phyloP scores from a whole-genome alignment of 352 stramenopile species.

The Discostella stelligera region DNA sequence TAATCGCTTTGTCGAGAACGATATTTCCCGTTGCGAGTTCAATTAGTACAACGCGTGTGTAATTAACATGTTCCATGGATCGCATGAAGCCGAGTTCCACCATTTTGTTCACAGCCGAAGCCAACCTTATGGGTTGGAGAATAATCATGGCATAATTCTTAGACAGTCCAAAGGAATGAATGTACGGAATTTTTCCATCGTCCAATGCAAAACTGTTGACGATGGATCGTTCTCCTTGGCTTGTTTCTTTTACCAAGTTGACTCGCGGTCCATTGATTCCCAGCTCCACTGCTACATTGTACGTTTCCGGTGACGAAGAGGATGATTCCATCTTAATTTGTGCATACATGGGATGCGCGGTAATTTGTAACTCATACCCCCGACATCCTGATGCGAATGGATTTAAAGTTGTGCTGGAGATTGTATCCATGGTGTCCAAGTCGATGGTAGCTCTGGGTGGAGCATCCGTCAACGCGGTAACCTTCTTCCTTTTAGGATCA shows the following conservation, averaged over 20 bases:
- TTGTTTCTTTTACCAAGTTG: constrained; percentile 39
- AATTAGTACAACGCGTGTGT: constrained; percentile 37
- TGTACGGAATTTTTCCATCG: constrained; percentile 44
- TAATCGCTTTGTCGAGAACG: constrained; percentile 31
- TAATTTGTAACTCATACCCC: constrained; percentile 41
- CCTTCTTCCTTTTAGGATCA: constrained; percentile 11
- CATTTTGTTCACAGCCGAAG: constrained; percentile 8
- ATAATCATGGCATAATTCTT: constrained; percentile 35
- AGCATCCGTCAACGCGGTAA: constrained; percentile 40
- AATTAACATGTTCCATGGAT: constrained; percentile 30
- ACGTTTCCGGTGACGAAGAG: constrained; percentile 16
- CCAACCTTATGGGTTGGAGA: constrained; percentile 33
- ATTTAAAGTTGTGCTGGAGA: constrained; percentile 23
- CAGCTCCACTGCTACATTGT: constrained; percentile 48
- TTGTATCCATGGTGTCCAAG: constrained; percentile 32
- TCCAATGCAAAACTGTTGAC: constrained; percentile 6
- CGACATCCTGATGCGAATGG: constrained; percentile 2
- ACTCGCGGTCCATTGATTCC: constrained; percentile 24
- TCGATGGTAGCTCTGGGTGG: constrained; percentile 31
- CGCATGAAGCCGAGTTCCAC: constrained; percentile 26
- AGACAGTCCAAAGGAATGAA: constrained; percentile 45
- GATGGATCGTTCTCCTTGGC: constrained; percentile 18
- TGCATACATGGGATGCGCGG: constrained; percentile 47
- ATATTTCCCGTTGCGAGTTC: constrained; percentile 23
- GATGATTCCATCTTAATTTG: constrained; percentile 5